These are phyloP conservation scores for Scheffersomyces titani DNA, from an alignment of 1,139 yeast genomes.

Conservation along the genomic window DNA sequence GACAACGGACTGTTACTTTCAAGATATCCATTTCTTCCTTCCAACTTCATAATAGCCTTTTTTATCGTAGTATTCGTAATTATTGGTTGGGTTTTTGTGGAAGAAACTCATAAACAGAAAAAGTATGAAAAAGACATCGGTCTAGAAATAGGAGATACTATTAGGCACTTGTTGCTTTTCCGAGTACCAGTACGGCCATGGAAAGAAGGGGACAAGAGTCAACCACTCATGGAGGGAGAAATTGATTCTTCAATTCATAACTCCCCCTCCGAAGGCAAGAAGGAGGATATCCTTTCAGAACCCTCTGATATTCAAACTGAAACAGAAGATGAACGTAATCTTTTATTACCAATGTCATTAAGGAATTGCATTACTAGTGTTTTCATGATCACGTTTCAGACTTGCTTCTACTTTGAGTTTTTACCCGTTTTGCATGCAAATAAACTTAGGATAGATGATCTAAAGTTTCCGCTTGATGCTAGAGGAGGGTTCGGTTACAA, in stretches of 20 bases:
- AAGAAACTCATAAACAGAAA: slow-evolving; percentile 54
- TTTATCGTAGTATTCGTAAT: slow-evolving; percentile 39
- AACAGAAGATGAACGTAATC: not conserved
- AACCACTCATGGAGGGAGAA: too few relatives aligned
- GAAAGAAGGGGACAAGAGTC: slow-evolving; percentile 9
- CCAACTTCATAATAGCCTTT: slow-evolving; percentile 53
- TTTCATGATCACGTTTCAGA: slow-evolving; percentile 48
- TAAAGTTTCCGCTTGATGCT: slow-evolving; percentile 49
- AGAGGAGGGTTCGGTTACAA: slow-evolving; percentile 48
- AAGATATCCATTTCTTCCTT: slow-evolving; percentile 28
- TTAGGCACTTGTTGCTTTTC: slow-evolving; percentile 34
- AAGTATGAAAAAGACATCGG: slow-evolving; percentile 49
- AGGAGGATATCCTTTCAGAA: too few relatives aligned
- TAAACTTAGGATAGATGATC: slow-evolving; percentile 14
- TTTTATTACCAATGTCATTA: slow-evolving; percentile 29
- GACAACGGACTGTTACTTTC: too few relatives aligned
- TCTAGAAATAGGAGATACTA: slow-evolving; percentile 51
- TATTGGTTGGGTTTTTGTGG: slow-evolving; percentile 52
- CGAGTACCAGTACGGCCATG: slow-evolving; percentile 33
- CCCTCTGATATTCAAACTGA: not conserved
- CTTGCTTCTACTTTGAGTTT: slow-evolving; percentile 56
- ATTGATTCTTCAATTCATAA: too few relatives aligned
- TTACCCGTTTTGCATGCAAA: slow-evolving; percentile 58
- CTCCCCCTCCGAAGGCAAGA: slow-evolving; percentile 19
- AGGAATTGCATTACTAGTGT: slow-evolving; percentile 42